Percentiles rank a stretch among this genome's conserved stretches.
phyloP scores from a whole-genome alignment of 2,329 filamentous ascomycete genomes.

The Tolypocladium tundrense region DNA sequence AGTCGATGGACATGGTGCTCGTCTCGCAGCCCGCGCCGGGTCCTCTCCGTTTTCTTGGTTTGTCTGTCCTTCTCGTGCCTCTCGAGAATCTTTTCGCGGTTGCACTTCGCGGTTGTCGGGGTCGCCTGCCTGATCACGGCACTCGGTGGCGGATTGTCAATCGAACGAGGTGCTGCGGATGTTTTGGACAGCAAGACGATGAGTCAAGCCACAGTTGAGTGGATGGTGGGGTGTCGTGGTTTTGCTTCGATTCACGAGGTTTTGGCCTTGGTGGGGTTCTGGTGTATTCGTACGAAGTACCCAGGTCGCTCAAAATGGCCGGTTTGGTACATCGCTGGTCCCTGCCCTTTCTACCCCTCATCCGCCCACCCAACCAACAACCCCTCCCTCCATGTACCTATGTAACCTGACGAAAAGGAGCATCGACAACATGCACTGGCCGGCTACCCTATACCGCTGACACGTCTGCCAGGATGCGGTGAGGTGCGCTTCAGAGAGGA shows the following conservation, averaged over 20 bases:
- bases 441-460: background rate
- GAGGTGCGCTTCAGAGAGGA: background rate
- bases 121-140: background rate
- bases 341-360: background rate
- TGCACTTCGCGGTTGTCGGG: background rate
- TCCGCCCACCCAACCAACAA: background rate
- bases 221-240: background rate
- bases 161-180: background rate
- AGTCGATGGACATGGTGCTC: constrained; percentile 69
- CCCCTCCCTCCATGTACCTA: background rate
- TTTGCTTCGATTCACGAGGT: background rate
- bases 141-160: background rate
- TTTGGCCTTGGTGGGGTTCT: background rate
- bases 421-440: too few species aligned
- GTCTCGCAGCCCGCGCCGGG: background rate
- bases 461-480: background rate
- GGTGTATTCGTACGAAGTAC: background rate
- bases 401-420: too few species aligned
- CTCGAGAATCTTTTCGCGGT: background rate
- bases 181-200: background rate
- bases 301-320: background rate
- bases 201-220: background rate
- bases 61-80: too few species aligned
- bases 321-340: background rate
- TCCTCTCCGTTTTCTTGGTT: background rate